phyloP scores from a whole-genome alignment of 139 green algal species.

The Chloropicon primus region DNA sequence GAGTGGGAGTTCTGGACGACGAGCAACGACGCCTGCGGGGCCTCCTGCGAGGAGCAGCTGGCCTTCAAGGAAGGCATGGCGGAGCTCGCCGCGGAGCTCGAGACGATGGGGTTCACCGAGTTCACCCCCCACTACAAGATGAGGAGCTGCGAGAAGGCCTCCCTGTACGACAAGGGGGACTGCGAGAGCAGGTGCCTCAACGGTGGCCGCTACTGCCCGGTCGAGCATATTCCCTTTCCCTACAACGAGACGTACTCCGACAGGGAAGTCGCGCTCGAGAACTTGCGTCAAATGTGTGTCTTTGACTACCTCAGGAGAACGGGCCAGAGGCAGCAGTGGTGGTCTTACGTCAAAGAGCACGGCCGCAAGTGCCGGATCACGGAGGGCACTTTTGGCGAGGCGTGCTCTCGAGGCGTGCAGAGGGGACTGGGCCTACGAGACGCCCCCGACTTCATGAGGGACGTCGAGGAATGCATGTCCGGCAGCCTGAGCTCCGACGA shows the following conservation, averaged over 20 bases:
- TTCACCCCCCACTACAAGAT: conserved; percentile 87
- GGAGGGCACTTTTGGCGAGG: neutral
- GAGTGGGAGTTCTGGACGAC: conserved; percentile 89
- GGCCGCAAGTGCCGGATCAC: neutral
- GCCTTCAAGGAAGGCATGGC: conserved; percentile 61
- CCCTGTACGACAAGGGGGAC: conserved; percentile 30
- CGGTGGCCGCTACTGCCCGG: conserved; percentile 61
- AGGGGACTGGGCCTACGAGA: neutral
- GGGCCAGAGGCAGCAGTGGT: conserved; percentile 4
- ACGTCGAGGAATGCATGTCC: conserved; percentile 29
- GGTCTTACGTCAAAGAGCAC: neutral
- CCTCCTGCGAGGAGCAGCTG: conserved; percentile 54
- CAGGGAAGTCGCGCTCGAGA: conserved; percentile 57
- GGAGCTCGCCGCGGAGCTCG: conserved; percentile 37
- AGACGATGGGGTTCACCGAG: conserved; percentile 41
- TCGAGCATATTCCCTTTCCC: conserved; percentile 9
- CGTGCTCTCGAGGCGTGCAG: neutral
- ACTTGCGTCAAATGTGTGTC: conserved; percentile 79
- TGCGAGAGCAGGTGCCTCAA: conserved; percentile 71
- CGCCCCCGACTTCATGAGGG: neutral
- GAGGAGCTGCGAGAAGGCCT: conserved; percentile 50
- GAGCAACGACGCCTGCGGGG: conserved; percentile 66
- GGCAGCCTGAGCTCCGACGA: conserved; percentile 31
- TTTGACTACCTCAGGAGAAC: conserved; percentile 40
- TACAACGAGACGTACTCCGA: conserved; percentile 30